These are phyloP conservation scores for Tricholoma sp. DNA, from an alignment of 768 basidiomycete species.

Conservation along the genomic window DNA sequence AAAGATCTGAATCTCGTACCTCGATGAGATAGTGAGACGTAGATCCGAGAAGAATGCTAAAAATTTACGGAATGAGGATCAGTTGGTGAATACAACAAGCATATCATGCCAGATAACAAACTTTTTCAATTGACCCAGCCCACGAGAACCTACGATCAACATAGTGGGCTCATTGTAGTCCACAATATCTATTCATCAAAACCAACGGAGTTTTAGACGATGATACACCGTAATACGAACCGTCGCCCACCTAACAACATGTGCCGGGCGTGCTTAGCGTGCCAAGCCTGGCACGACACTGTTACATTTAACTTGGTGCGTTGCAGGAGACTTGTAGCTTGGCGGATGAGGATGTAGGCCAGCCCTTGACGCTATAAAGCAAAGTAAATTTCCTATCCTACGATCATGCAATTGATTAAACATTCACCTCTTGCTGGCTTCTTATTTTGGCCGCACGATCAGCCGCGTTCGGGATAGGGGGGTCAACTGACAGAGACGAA, in stretches of 20 bases:
- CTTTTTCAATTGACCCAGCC: slow-evolving; percentile 84
- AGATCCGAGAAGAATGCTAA: slow-evolving; percentile 86
- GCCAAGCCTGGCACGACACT: slow-evolving; percentile 91
- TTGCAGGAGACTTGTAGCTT: slow-evolving; percentile 85
- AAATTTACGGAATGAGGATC: not conserved
- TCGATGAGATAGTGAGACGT: slow-evolving; percentile 94
- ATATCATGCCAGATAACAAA: slow-evolving; percentile 28
- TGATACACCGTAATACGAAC: not conserved
- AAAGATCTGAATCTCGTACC: slow-evolving; percentile 29
- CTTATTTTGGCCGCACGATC: slow-evolving; percentile 78
- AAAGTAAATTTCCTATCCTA: slow-evolving; percentile 5
- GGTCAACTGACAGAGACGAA: slow-evolving; percentile 46
- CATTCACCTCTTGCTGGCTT: slow-evolving; percentile 83
- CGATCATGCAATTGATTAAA: not conserved
- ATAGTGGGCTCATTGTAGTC: slow-evolving; percentile 85
- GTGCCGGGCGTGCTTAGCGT: slow-evolving; percentile 91
- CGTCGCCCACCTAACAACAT: slow-evolving; percentile 66
- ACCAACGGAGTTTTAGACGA: no score
- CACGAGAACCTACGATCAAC: slow-evolving; percentile 95
- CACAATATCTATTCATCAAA: slow-evolving; percentile 55
- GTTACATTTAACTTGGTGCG: slow-evolving; percentile 85
- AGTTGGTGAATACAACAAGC: not conserved
- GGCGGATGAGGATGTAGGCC: slow-evolving; percentile 83
- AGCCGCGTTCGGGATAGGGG: slow-evolving; percentile 59
- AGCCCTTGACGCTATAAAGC: slow-evolving; percentile 72